Evolutionary conservation across 108 stramenopile species (phyloP), one percentile per base, ranked within the genome.

Genomic region (Nitzschia inconspicua): DNA sequence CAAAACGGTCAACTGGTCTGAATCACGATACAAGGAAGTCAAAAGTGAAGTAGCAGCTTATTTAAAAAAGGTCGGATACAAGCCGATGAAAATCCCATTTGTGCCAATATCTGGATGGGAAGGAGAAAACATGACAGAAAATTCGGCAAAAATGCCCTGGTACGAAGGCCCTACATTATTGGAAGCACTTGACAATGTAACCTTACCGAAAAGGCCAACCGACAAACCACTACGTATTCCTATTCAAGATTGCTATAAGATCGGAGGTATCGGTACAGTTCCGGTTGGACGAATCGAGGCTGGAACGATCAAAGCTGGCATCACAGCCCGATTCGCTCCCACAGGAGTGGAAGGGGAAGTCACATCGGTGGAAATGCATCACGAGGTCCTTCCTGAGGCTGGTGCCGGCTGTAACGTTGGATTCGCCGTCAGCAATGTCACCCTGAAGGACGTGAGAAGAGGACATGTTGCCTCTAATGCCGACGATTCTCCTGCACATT

Each of bases 211-310:
- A 66, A 88, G 95, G 49, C 88, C 88, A 36, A 72, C 76, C 47
- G 90, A 93, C 65, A 96, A 95, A 78, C 90, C 96, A 31, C 89
- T 98, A n/a, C 94, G 97, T 60, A 63, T 98, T 25, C 97, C 97
- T 22, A 73, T 98, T 40, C 95, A 95, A 68, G 93, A 97, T 79
- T 94, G 97, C 28, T 96, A 91, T 82, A 92, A 95, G 75, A 95
- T 95, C 61, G 89, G 83, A 57, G 95, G 95, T 51, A 89, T 95
- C 63, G 95, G 95, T 63, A 96, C 93, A 14, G 93, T 95, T 52
- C 92, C 94, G 42, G 92, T 93, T 39, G 97, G 97, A 50, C 90
- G 94, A 25, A 91, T 98, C 41, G 97, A 96, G 76, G 94, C 95
- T 42, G 97, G 97, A 34, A 58, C 82, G 26, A 70, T 98, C 46